Base-by-base conservation (phyloP, 495 filamentous ascomycete species). In the Xylaria longipes region DNA sequence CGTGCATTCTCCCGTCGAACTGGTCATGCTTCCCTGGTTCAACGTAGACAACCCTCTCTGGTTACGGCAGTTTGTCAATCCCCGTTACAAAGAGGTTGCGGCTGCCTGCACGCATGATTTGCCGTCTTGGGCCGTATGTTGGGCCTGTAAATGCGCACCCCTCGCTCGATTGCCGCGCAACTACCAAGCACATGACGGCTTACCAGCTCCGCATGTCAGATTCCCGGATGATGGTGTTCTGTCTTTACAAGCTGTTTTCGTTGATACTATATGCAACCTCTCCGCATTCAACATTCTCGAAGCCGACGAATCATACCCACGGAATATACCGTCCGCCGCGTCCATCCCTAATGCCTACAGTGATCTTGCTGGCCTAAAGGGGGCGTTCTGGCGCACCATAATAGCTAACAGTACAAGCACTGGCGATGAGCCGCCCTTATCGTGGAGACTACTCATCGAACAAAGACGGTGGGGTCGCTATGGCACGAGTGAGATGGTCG, bases 221-320 rank as follows among this genome's bases (percentile, higher is more conserved):
- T 50, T 50, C 17, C n/a, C 46, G n/a, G n/a, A n/a, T 22, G 46
- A 50, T 22, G 46, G 46, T 50, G 46, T 50, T 0, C 8, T 50
- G 20, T 50, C 46, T 15, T 60, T 60, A 20, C 29, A 37, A 60
- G 29, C 56, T n/a, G 15, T 20, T 22, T 27, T 29, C 3, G 50
- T 29, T 27, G n/a, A 56, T 56, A 29, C n/a, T 11, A 29, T 29
- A 25, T 12, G 9, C 50, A 56, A 56, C 25, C 50, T 56, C 50
- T 29, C 50, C 11, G 50, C 25, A 56, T 56, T 56, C 22, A 50
- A 50, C 46, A n/a, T 50, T 50, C 46, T 50, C 46, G 46, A 50
- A n/a, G 46, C 46, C 8, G 20, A 50, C 46, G 46, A 50, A 22
- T 50, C 46, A n/a, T 50, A 50, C 46, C 46, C 46, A 29, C 50